A percentile compares a stretch with the other conserved stretches of the same genome.
phyloP scores from a whole-genome alignment of 306 rosid genomes.

The Lathyrus oleraceus region DNA sequence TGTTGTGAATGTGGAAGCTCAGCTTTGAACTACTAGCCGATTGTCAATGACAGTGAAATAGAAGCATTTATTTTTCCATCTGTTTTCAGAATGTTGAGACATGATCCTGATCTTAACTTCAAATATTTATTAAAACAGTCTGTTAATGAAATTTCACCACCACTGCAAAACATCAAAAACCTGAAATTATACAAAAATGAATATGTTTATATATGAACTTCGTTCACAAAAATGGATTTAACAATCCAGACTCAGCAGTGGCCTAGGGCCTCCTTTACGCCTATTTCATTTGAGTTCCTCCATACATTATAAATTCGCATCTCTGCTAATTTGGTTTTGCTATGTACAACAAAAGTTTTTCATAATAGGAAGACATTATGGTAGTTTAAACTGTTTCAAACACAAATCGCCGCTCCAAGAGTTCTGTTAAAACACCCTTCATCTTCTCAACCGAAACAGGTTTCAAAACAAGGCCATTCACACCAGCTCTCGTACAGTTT shows the following conservation, averaged over 20 bases:
- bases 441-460: slow-evolving; percentile 91
- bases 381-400: slow-evolving; percentile 55
- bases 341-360: slow-evolving; percentile 40
- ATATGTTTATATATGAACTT: slow-evolving; percentile 16
- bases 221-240: slow-evolving; percentile 33
- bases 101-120: not conserved
- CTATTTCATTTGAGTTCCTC: slow-evolving; percentile 11
- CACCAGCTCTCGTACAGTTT: slow-evolving; percentile 79
- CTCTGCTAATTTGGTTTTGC: slow-evolving; percentile 31
- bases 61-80: not conserved
- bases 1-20: slow-evolving; percentile 14
- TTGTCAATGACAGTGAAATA: not conserved
- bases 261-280: not conserved
- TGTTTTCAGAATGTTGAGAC: not conserved
- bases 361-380: slow-evolving; percentile 22
- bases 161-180: not conserved
- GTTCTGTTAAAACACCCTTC: slow-evolving; percentile 71
- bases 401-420: slow-evolving; percentile 70
- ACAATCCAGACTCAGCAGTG: slow-evolving; percentile 16
- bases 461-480: slow-evolving; percentile 77
- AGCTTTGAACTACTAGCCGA: slow-evolving; percentile 3
- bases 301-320: slow-evolving; percentile 32
- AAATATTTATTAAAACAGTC: not conserved
- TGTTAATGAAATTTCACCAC: not conserved
- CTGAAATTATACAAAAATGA: slow-evolving; percentile 23